A percentile compares a stretch with the other conserved stretches of the same genome.
Evolutionary conservation across 2,329 filamentous ascomycete species (phyloP).

Genomic region (Diaporthe sp.): DNA sequence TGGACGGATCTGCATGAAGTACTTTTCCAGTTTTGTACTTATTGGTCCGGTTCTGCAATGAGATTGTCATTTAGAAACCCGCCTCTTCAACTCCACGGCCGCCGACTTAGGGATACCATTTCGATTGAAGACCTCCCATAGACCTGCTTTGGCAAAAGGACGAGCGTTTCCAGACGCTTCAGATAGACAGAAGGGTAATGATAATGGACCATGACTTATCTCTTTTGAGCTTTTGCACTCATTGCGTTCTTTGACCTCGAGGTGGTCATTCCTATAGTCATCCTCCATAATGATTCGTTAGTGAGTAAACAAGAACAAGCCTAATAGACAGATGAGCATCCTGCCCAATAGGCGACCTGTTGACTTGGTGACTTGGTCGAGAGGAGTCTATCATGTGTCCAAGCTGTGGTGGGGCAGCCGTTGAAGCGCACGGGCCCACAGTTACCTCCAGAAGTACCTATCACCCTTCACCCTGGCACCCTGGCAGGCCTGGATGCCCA

Average conservation of each 20-base stretch:
- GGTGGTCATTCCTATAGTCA: too few relatives aligned
- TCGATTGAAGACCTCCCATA: slow-evolving; percentile 31
- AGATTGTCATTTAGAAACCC: slow-evolving; percentile 39
- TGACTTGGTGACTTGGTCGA: background rate
- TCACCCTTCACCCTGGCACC: background rate
- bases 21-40: slow-evolving; percentile 40
- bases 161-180: slow-evolving; percentile 34
- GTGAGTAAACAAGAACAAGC: too few relatives aligned
- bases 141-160: slow-evolving; percentile 25
- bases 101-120: slow-evolving; percentile 14
- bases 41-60: slow-evolving; percentile 38
- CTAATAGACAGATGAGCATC: background rate
- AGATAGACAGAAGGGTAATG: slow-evolving; percentile 37
- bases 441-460: background rate
- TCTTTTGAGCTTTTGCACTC: background rate
- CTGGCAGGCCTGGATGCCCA: slow-evolving; percentile 9
- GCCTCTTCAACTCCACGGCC: slow-evolving; percentile 15
- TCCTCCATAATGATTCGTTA: background rate
- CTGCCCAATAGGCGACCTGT: background rate
- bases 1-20: slow-evolving; percentile 40
- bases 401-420: slow-evolving; percentile 2
- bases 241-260: background rate
- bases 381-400: background rate
- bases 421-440: slow-evolving; percentile 8
- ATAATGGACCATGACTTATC: slow-evolving; percentile 36